Evolutionary conservation across 1,284 basidiomycete species (phyloP).

Genomic region (Quambalaria eucalypti): DNA sequence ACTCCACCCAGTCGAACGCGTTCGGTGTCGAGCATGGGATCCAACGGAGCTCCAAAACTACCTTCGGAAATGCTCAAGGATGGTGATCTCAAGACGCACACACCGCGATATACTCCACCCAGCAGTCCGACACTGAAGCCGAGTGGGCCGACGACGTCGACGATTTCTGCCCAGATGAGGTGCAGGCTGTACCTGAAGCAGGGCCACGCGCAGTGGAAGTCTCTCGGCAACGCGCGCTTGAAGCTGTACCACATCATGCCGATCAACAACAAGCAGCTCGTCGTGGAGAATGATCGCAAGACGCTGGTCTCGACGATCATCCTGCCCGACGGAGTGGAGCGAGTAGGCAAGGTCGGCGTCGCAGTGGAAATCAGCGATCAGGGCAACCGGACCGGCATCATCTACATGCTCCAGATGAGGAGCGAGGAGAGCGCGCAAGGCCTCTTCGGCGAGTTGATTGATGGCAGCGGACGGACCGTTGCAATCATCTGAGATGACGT

Average conservation of each 20-base stretch:
- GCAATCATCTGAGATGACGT: background rate
- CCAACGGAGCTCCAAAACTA: constrained; percentile 4
- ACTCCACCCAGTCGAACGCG: constrained; percentile 11
- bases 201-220: constrained; percentile 93
- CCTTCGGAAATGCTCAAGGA: constrained; percentile 8
- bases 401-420: constrained; percentile 76
- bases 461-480: constrained; percentile 65
- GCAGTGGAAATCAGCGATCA: constrained; percentile 89
- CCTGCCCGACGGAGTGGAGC: constrained; percentile 86
- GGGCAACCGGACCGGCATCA: constrained; percentile 81
- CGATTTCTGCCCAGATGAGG: constrained; percentile 82
- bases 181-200: constrained; percentile 97
- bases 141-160: constrained; percentile 12
- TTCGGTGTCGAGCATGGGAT: constrained; percentile 20
- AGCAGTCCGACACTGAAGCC: constrained; percentile 6
- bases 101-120: constrained; percentile 4
- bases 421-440: constrained; percentile 78
- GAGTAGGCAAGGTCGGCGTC: constrained; percentile 93
- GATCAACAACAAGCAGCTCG: constrained; percentile 85
- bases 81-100: background rate
- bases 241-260: constrained; percentile 72
- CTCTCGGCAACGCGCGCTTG: constrained; percentile 75
- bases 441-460: constrained; percentile 75
- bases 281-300: constrained; percentile 79
- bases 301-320: constrained; percentile 83